Conservation (phyloP, 1,284 basidiomycete species). For the Tranzscheliella williamsii region DNA sequence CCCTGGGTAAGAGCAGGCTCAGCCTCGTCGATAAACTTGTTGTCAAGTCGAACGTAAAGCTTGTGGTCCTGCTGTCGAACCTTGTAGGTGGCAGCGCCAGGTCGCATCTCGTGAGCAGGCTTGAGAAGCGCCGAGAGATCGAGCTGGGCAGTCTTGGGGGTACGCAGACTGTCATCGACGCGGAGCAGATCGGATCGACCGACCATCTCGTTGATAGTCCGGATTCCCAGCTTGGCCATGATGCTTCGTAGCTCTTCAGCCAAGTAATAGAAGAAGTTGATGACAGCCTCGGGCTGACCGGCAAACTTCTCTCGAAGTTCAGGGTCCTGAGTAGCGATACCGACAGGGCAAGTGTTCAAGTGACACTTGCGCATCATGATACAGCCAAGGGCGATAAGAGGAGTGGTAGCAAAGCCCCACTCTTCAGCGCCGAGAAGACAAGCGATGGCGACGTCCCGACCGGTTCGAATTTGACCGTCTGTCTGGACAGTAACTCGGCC, state of each 20-base stretch:
- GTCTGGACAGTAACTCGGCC: constrained; percentile 57
- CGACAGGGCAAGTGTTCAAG: constrained; percentile 51
- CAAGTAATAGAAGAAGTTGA: constrained; percentile 59
- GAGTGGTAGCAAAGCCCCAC: constrained; percentile 55
- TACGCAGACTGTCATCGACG: constrained; percentile 47
- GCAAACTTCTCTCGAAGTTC: constrained; percentile 55
- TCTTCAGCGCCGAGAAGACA: constrained; percentile 57
- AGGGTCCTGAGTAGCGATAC: constrained; percentile 56
- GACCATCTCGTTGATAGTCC: constrained; percentile 58
- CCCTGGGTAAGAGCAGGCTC: constrained; percentile 54
- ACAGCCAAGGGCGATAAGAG: constrained; percentile 56
- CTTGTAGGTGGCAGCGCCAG: constrained; percentile 58
- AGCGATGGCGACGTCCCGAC: constrained; percentile 54
- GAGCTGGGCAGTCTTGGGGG: constrained; percentile 51
- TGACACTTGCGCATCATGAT: constrained; percentile 42
- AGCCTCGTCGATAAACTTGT: constrained; percentile 59
- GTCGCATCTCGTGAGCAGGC: constrained; percentile 57
- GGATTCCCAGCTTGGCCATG: constrained; percentile 57
- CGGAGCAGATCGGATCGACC: constrained; percentile 53
- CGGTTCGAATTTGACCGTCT: constrained; percentile 54
- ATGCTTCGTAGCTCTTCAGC: constrained; percentile 53
- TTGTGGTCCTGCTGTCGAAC: constrained; percentile 58
- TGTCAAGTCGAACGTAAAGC: constrained; percentile 57
- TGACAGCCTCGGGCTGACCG: constrained; percentile 54
- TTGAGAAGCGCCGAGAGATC: constrained; percentile 52